phyloP scores from a whole-genome alignment of 805 yeast species.

The Huiozyma naganishii region DNA sequence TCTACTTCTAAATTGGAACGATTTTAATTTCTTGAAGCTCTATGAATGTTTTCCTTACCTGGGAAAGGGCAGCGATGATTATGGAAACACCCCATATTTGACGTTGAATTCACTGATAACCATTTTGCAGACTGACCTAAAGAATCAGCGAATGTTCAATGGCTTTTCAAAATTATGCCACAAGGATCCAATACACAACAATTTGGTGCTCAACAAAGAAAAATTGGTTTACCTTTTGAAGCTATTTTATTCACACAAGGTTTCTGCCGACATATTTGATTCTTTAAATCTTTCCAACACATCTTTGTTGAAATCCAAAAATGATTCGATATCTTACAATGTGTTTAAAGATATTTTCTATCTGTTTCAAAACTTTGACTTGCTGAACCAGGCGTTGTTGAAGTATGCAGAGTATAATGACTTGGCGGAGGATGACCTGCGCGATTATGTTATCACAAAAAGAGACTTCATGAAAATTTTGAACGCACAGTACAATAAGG shows the following conservation, averaged over 20 bases:
- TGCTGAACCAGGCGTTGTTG: constrained; percentile 30
- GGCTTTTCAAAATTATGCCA: constrained; percentile 25
- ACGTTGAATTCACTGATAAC: constrained; percentile 32
- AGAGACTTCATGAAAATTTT: constrained; percentile 27
- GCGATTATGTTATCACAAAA: constrained; percentile 28
- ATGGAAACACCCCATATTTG: constrained; percentile 17
- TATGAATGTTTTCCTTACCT: constrained; percentile 18
- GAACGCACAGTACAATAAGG: constrained; percentile 30
- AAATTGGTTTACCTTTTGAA: constrained; percentile 28
- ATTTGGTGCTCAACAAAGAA: constrained; percentile 27
- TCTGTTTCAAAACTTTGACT: constrained; percentile 31
- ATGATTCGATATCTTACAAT: constrained; percentile 27
- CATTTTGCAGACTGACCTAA: constrained; percentile 32
- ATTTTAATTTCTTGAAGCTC: constrained; percentile 20
- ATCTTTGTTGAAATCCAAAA: constrained; percentile 18
- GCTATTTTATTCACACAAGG: constrained; percentile 30
- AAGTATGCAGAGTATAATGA: constrained; percentile 25
- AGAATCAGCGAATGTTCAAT: constrained; percentile 26
- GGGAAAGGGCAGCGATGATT: constrained; percentile 1
- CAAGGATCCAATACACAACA: constrained; percentile 20
- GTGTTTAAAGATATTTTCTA: constrained; percentile 31
- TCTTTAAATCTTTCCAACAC: constrained; percentile 26
- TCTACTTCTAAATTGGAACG: constrained; percentile 28
- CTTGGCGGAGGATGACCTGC: constrained; percentile 20
- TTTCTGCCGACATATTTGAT: constrained; percentile 28